Evolutionary conservation across 495 filamentous ascomycete genomes (phyloP).

Genomic region (Trichocladium uniseriatum): DNA sequence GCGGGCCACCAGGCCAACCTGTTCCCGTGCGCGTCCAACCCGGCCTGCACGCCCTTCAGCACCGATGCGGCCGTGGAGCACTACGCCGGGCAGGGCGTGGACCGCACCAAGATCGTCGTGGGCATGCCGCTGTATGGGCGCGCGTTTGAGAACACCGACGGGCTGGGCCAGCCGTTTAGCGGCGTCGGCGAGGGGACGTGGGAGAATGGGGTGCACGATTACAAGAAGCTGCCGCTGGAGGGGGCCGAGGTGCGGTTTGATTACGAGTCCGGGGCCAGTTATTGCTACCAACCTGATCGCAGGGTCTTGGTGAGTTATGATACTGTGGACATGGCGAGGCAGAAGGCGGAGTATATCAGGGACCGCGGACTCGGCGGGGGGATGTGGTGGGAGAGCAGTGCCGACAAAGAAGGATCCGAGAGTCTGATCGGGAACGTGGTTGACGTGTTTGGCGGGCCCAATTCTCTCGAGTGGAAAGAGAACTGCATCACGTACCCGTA

Average conservation of each 20-base stretch:
- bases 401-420: constrained; percentile 55
- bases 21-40: constrained; percentile 45
- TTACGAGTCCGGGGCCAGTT: constrained; percentile 52
- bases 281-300: constrained; percentile 55
- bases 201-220: constrained; percentile 87
- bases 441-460: constrained; percentile 43
- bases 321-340: constrained; percentile 51
- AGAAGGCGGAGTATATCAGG: constrained; percentile 64
- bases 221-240: constrained; percentile 53
- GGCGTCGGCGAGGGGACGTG: constrained; percentile 72
- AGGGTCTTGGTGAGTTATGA: constrained; percentile 73
- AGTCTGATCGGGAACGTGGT: constrained; percentile 68
- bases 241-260: constrained; percentile 47
- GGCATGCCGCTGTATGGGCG: constrained; percentile 92
- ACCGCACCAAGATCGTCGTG: constrained; percentile 62
- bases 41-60: constrained; percentile 62
- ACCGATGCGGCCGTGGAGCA: constrained; percentile 57
- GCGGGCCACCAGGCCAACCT: constrained; percentile 81
- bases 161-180: constrained; percentile 55
- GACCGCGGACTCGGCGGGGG: constrained; percentile 61
- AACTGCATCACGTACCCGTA: constrained; percentile 66
- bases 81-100: constrained; percentile 58
- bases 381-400: constrained; percentile 97
- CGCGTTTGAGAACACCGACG: constrained; percentile 69
- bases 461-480: constrained; percentile 44